Conservation (phyloP, 331 rosid species). For the Dryas integrifolia region DNA sequence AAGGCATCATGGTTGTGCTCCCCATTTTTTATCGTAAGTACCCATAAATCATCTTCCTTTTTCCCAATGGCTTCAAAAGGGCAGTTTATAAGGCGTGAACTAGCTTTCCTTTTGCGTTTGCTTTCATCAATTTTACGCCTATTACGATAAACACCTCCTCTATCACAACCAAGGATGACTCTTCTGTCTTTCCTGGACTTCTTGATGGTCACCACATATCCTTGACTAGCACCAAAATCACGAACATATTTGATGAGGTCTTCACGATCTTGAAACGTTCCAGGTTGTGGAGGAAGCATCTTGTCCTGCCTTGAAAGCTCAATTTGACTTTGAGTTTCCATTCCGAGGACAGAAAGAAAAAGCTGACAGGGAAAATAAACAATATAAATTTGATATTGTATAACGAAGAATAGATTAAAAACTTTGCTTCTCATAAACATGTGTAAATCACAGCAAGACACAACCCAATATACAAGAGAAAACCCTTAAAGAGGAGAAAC, state of each 20-base stretch:
- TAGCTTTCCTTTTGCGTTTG: slow-evolving; percentile 69
- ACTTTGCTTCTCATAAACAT: neutral
- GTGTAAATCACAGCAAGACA: slow-evolving; percentile 6
- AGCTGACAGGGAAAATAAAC: slow-evolving; percentile 20
- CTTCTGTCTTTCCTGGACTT: slow-evolving; percentile 80
- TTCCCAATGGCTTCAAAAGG: slow-evolving; percentile 79
- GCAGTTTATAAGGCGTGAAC: slow-evolving; percentile 74
- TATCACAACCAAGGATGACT: slow-evolving; percentile 81
- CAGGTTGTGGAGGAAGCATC: slow-evolving; percentile 61
- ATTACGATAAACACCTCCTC: slow-evolving; percentile 77
- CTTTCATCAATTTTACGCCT: slow-evolving; percentile 76
- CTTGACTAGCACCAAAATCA: slow-evolving; percentile 71
- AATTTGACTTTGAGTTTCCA: slow-evolving; percentile 42
- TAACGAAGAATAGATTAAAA: slow-evolving; percentile 2
- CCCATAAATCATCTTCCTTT: slow-evolving; percentile 64
- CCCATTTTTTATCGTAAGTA: slow-evolving; percentile 61
- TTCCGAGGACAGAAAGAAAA: slow-evolving; percentile 22
- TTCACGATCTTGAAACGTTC: slow-evolving; percentile 66
- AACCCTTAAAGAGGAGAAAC: neutral
- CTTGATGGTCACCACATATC: slow-evolving; percentile 80
- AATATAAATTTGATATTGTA: slow-evolving; percentile 2
- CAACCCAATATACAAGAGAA: slow-evolving; percentile 8
- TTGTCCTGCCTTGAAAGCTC: slow-evolving; percentile 31
- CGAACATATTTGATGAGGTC: slow-evolving; percentile 67
- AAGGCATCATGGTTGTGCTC: slow-evolving; percentile 75